phyloP scores from a whole-genome alignment of 805 yeast genomes.

The Suhomyces faveliae region DNA sequence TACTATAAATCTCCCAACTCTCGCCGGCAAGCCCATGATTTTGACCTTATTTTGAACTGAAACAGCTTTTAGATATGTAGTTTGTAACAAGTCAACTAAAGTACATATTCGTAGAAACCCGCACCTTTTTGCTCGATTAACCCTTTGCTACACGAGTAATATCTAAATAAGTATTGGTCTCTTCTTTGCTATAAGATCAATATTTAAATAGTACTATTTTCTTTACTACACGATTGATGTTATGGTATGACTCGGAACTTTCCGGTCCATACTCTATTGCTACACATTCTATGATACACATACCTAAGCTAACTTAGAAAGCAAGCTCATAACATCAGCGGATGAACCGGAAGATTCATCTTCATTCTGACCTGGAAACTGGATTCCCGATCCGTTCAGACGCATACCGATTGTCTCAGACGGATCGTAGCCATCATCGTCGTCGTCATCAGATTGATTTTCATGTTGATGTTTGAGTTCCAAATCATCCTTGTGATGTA shows the following conservation, averaged over 20 bases:
- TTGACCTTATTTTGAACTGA: constrained; percentile 8
- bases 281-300: background rate
- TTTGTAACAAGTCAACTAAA: background rate
- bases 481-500: constrained; percentile 31
- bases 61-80: background rate
- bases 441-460: constrained; percentile 1
- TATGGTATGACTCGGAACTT: background rate
- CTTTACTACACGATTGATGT: too few species aligned
- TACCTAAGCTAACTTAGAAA: constrained; percentile 28
- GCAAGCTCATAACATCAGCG: constrained; percentile 30
- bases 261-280: too few species aligned
- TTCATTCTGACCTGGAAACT: background rate
- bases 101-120: background rate
- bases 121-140: too few species aligned
- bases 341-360: constrained; percentile 2
- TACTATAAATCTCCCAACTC: background rate
- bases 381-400: background rate
- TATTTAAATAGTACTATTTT: too few species aligned
- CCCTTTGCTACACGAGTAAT: too few species aligned
- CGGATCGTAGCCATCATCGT: constrained; percentile 4
- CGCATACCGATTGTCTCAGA: constrained; percentile 2
- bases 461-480: constrained; percentile 30
- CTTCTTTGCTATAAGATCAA: too few species aligned
- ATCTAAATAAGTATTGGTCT: too few species aligned
- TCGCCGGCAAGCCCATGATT: constrained; percentile 7